Conservation (phyloP, 139 green algal genomes). For the Bryopsis sp. region DNA sequence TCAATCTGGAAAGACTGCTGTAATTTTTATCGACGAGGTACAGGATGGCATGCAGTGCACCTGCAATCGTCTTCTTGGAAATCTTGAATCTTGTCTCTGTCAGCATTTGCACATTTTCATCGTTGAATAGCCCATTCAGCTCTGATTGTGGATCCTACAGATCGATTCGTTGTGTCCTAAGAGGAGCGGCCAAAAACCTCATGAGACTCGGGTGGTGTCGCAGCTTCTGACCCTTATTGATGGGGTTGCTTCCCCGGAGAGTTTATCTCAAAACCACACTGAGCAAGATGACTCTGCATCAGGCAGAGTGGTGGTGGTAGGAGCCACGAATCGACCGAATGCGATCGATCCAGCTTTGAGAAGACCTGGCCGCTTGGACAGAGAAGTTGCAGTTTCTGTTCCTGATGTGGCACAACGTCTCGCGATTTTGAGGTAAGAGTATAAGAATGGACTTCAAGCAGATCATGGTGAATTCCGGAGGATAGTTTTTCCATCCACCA, state of each 20-base stretch:
- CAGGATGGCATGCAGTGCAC: no score
- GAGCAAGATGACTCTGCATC: background rate
- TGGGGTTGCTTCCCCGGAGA: conserved; percentile 19
- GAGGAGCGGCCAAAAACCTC: conserved; percentile 40
- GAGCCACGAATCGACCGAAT: conserved; percentile 80
- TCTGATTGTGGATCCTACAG: no score
- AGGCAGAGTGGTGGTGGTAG: conserved; percentile 62
- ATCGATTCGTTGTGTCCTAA: conserved; percentile 75
- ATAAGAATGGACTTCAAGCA: conserved; percentile 1
- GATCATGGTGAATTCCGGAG: background rate
- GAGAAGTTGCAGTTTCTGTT: conserved; percentile 68
- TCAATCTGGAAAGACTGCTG: conserved; percentile 25
- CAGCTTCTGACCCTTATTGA: conserved; percentile 95
- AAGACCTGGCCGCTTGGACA: conserved; percentile 75
- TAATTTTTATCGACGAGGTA: conserved; percentile 87
- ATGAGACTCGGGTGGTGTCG: conserved; percentile 78
- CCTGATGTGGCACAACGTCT: conserved; percentile 33
- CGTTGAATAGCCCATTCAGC: background rate
- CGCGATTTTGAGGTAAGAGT: conserved; percentile 31
- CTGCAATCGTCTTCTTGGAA: background rate
- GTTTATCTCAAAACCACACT: background rate
- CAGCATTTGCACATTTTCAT: background rate
- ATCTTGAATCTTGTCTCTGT: no score
- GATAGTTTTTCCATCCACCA: background rate
- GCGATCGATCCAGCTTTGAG: conserved; percentile 81